Conservation (phyloP, 805 yeast species). For the Hanseniaspora guilliermondii region DNA sequence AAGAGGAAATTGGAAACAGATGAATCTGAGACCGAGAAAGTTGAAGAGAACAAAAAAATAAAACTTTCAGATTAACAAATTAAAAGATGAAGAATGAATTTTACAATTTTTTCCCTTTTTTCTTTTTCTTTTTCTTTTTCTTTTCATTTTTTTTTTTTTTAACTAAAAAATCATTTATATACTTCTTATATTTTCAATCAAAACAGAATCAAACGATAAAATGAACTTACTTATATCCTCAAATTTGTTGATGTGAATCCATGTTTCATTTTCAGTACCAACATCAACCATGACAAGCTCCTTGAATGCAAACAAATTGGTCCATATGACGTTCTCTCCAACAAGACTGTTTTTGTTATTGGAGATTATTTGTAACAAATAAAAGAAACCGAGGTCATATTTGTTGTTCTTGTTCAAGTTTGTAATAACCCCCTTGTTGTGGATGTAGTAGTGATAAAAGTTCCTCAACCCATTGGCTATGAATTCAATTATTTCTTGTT, state of each 20-base stretch:
- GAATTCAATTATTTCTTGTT: background rate
- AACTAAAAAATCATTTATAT: no score
- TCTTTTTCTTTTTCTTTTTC: no score
- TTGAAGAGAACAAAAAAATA: background rate
- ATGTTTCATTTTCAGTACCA: background rate
- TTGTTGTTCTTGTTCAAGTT: background rate
- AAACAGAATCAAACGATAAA: background rate
- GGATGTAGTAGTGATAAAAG: conserved; percentile 11
- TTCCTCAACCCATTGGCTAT: background rate
- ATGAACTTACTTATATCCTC: conserved; percentile 1
- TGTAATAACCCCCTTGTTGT: background rate
- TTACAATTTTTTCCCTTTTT: no score
- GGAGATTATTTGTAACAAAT: background rate
- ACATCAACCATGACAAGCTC: conserved; percentile 1
- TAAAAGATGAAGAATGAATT: no score
- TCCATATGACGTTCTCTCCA: conserved; percentile 1
- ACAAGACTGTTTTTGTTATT: background rate
- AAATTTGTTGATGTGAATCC: background rate
- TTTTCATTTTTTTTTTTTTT: no score
- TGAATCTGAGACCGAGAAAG: background rate
- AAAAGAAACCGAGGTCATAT: background rate
- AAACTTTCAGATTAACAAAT: background rate
- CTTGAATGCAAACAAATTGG: background rate
- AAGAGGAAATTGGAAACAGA: background rate
- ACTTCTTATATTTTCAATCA: background rate